phyloP scores from a whole-genome alignment of 768 basidiomycete species.

The Boletus pseudo-olivaceus region DNA sequence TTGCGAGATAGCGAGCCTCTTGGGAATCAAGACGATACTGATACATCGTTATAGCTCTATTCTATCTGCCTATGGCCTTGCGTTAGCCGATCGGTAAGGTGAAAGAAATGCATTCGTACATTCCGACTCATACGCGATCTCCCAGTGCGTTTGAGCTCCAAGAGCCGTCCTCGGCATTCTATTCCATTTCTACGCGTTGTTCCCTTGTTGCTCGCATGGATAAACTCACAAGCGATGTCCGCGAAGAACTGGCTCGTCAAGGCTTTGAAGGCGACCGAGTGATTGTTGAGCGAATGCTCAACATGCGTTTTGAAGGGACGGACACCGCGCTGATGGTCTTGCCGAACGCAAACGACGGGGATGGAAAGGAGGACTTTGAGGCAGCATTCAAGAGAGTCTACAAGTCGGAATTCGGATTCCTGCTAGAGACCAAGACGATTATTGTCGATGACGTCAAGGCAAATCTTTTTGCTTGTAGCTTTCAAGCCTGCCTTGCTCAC shows the following conservation, averaged over 20 bases:
- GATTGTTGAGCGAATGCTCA: constrained; percentile 75
- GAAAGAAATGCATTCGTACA: not conserved
- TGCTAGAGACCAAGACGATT: constrained; percentile 77
- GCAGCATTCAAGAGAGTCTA: constrained; percentile 77
- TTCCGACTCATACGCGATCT: not conserved
- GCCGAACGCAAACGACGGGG: constrained; percentile 44
- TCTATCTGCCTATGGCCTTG: constrained; percentile 91
- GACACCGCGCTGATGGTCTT: constrained; percentile 92
- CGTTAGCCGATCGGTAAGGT: constrained; percentile 70
- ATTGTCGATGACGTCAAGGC: constrained; percentile 93
- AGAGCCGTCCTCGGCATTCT: constrained; percentile 84
- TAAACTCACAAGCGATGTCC: constrained; percentile 60
- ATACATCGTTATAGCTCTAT: constrained; percentile 93
- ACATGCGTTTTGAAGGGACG: constrained; percentile 92
- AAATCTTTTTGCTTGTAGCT: not conserved
- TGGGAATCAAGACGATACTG: constrained; percentile 85
- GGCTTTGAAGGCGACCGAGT: constrained; percentile 78
- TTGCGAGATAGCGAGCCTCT: constrained; percentile 81
- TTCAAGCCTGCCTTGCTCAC: not conserved
- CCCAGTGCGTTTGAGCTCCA: constrained; percentile 81
- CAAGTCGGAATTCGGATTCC: constrained; percentile 87
- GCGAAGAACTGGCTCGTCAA: constrained; percentile 64
- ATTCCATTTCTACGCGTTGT: constrained; percentile 53
- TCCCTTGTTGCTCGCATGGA: constrained; percentile 65
- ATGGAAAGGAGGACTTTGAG: constrained; percentile 70